These are phyloP conservation scores for Alternaria triticina DNA, from an alignment of 2,329 filamentous ascomycete genomes.

Conservation along the genomic window DNA sequence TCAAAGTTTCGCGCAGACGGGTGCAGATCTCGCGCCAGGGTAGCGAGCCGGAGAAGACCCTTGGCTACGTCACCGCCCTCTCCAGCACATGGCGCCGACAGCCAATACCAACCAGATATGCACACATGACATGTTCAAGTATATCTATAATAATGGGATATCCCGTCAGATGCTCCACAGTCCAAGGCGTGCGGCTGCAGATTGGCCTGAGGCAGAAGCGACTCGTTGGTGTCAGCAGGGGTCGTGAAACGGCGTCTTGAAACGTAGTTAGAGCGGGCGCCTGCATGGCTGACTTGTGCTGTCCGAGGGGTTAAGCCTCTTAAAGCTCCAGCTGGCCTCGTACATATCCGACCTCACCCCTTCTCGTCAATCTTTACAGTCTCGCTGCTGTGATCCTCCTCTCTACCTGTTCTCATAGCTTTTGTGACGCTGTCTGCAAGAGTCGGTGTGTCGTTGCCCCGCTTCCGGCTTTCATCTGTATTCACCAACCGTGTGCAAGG, in stretches of 20 bases:
- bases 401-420: background rate
- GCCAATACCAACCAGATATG: background rate
- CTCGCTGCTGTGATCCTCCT: conserved; percentile 4
- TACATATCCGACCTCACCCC: conserved; percentile 25
- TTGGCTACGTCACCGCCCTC: conserved; percentile 9
- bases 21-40: conserved; percentile 13
- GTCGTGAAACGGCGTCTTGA: conserved; percentile 46
- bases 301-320: conserved; percentile 18
- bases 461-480: background rate
- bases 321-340: conserved; percentile 29
- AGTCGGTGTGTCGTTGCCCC: conserved; percentile 8
- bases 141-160: background rate
- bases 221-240: conserved; percentile 42
- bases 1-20: conserved; percentile 11
- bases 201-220: conserved; percentile 29
- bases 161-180: background rate
- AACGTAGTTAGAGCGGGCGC: conserved; percentile 42
- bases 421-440: conserved; percentile 8
- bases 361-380: conserved; percentile 17
- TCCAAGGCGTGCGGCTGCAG: background rate
- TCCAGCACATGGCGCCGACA: background rate
- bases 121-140: background rate
- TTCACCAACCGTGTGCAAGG: background rate
- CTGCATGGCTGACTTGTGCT: conserved; percentile 41
- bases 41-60: conserved; percentile 12